Percentiles rank a stretch among this genome's conserved stretches.
Conservation (phyloP, 2,329 filamentous ascomycete genomes). For the Helicocarpus griseus region DNA sequence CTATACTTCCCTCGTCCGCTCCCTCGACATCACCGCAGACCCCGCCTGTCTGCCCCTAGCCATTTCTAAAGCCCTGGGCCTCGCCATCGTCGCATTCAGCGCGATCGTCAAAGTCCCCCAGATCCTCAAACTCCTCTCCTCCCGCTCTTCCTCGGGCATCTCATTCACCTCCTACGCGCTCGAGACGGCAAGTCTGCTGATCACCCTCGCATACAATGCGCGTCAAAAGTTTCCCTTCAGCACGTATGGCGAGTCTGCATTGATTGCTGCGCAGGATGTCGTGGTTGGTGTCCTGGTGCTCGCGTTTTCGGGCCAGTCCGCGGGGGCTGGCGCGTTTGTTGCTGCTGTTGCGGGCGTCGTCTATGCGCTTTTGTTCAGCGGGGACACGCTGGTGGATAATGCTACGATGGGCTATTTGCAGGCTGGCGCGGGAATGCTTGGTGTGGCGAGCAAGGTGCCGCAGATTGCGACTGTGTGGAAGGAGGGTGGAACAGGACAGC, state of each 20-base stretch:
- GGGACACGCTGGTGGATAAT: conserved; percentile 52
- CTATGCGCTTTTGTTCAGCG: conserved; percentile 58
- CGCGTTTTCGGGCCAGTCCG: conserved; percentile 62
- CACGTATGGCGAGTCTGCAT: conserved; percentile 88
- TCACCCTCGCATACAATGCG: conserved; percentile 83
- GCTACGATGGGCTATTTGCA: conserved; percentile 64
- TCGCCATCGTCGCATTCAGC: conserved; percentile 84
- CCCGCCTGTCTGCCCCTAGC: conserved; percentile 77
- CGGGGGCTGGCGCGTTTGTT: conserved; percentile 65
- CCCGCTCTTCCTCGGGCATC: conserved; percentile 71
- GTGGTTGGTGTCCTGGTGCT: conserved; percentile 80
- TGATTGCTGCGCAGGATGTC: conserved; percentile 88
- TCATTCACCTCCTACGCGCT: conserved; percentile 87
- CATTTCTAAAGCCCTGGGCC: conserved; percentile 83
- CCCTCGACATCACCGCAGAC: conserved; percentile 65
- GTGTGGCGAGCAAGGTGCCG: conserved; percentile 83
- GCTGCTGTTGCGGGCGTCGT: conserved; percentile 61
- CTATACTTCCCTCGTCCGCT: conserved; percentile 76
- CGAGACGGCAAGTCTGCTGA: conserved; percentile 79
- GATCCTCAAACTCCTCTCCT: conserved; percentile 80
- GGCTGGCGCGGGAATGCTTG: conserved; percentile 70
- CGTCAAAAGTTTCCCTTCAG: conserved; percentile 90
- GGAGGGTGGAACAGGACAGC: conserved; percentile 82
- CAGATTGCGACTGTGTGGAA: conserved; percentile 82
- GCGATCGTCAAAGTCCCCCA: conserved; percentile 94